phyloP scores from a whole-genome alignment of 1,284 basidiomycete species.

The Cystobasidium sp. region DNA sequence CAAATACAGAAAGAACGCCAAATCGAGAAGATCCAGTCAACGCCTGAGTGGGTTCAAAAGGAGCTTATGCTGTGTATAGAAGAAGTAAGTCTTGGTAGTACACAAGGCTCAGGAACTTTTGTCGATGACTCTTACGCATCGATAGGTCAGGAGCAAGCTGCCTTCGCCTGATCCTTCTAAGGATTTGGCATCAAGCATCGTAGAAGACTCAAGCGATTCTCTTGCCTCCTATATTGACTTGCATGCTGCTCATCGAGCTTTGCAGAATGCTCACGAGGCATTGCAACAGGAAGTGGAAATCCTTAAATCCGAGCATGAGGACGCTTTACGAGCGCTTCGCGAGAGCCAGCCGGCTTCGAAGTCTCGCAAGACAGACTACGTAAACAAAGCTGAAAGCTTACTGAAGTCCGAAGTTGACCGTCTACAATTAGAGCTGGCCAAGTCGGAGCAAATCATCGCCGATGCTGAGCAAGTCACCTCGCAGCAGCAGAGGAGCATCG shows the following conservation, averaged over 20 bases:
- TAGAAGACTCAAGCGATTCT: slow-evolving; percentile 5
- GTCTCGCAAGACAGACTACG: not conserved
- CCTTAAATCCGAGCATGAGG: slow-evolving; percentile 73
- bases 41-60: slow-evolving; percentile 79
- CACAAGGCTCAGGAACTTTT: not conserved
- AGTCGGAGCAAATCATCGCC: slow-evolving; percentile 65
- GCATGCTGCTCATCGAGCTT: slow-evolving; percentile 71
- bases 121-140: not conserved
- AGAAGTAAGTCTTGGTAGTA: slow-evolving; percentile 62
- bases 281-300: slow-evolving; percentile 75
- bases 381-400: slow-evolving; percentile 8
- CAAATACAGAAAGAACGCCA: slow-evolving; percentile 80
- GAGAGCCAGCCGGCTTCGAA: not conserved
- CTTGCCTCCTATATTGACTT: slow-evolving; percentile 44
- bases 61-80: slow-evolving; percentile 83
- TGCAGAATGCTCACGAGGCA: slow-evolving; percentile 57
- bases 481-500: slow-evolving; percentile 69
- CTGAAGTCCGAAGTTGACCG: slow-evolving; percentile 78
- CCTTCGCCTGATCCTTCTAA: slow-evolving; percentile 46
- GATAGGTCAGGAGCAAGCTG: slow-evolving; percentile 74
- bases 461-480: slow-evolving; percentile 78
- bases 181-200: slow-evolving; percentile 17
- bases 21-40: slow-evolving; percentile 78
- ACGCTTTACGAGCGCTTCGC: not conserved
- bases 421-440: slow-evolving; percentile 77